Conservation (phyloP, 441 rosid species). For the Cnidoscolus chayamansa region DNA sequence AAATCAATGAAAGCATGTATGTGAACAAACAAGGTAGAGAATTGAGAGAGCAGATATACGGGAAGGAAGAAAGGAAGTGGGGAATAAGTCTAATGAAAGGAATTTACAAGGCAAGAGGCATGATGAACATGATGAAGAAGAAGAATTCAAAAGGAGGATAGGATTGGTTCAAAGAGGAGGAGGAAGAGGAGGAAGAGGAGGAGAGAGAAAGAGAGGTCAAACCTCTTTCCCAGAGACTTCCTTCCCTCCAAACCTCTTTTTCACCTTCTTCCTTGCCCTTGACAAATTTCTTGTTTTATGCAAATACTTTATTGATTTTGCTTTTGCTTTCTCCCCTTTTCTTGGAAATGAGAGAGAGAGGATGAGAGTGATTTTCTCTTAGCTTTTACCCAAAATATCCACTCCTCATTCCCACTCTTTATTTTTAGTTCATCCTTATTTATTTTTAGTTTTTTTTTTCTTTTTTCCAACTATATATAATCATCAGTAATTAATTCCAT, state of each 20-base stretch:
- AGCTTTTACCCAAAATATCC: conserved; percentile 27
- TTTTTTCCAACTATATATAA: no score
- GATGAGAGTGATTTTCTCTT: neutral
- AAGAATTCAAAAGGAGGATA: neutral
- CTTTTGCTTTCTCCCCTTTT: neutral
- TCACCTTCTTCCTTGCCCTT: conserved; percentile 3
- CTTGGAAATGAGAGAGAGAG: conserved; percentile 1
- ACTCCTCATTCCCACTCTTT: conserved; percentile 5
- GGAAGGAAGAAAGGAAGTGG: neutral
- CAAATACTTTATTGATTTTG: neutral
- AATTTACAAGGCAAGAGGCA: conserved; percentile 22
- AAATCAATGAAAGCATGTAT: conserved; percentile 7
- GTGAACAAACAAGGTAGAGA: neutral
- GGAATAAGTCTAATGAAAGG: conserved; percentile 19
- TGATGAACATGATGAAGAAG: neutral
- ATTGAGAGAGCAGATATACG: neutral
- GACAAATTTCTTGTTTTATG: neutral
- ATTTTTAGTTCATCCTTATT: no score
- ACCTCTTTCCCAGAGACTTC: conserved; percentile 36
- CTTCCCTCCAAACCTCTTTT: conserved; percentile 25
- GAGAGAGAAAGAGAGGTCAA: conserved; percentile 31
- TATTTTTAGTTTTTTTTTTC: no score
- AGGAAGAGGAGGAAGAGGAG: conserved; percentile 2
- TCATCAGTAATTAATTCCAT: no score
- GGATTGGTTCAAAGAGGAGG: conserved; percentile 4